Conservation (phyloP, 2,329 filamentous ascomycete species). For the Rhytidhysteron rufulum region DNA sequence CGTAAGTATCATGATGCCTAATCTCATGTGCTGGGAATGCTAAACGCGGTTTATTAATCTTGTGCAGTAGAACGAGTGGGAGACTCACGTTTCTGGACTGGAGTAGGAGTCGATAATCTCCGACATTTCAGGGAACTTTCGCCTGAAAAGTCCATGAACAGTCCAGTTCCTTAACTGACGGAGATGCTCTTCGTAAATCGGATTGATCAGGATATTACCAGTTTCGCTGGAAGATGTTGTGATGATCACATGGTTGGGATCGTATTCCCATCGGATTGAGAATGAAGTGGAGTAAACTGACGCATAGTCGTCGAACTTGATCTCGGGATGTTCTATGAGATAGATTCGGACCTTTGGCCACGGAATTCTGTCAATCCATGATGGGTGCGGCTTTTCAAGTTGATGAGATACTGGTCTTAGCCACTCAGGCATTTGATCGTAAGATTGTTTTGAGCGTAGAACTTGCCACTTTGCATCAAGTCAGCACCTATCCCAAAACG, state of each 20-base stretch:
- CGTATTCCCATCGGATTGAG: conserved; percentile 17
- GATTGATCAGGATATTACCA: conserved; percentile 16
- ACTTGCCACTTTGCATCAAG: conserved; percentile 13
- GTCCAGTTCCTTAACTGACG: conserved; percentile 21
- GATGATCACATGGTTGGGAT: conserved; percentile 17
- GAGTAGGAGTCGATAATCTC: conserved; percentile 16
- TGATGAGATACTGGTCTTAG: conserved; percentile 16
- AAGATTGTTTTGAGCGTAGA: conserved; percentile 13
- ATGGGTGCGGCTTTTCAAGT: conserved; percentile 14
- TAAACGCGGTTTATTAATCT: no score
- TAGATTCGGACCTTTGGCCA: conserved; percentile 18
- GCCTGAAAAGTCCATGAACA: conserved; percentile 12
- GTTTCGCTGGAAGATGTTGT: conserved; percentile 5
- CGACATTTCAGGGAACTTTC: conserved; percentile 18
- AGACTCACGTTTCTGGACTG: conserved; percentile 5
- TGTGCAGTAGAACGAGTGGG: no score
- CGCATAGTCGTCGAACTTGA: conserved; percentile 20
- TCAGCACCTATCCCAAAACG: background rate
- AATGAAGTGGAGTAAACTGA: conserved; percentile 18
- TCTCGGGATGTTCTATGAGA: conserved; percentile 17
- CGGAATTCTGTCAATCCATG: conserved; percentile 21
- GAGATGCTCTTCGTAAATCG: conserved; percentile 22
- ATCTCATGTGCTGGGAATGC: no score
- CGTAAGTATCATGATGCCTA: no score
- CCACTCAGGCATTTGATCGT: conserved; percentile 20